These are phyloP conservation scores for Calonectria pteridis DNA, from an alignment of 2,329 filamentous ascomycete genomes.

Conservation along the genomic window DNA sequence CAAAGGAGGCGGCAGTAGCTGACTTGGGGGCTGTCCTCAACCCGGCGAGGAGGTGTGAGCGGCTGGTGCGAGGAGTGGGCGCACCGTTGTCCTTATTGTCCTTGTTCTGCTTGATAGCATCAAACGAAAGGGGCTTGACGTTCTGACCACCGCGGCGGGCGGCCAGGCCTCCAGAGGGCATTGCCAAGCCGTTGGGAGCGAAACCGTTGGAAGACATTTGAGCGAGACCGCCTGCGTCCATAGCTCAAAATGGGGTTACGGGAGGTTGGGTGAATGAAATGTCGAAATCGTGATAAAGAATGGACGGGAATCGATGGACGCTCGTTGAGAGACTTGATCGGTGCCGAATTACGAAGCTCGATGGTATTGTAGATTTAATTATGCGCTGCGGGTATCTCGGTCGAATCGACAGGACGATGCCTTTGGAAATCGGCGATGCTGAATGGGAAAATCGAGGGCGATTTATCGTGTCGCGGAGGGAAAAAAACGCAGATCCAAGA, in stretches of 20 bases:
- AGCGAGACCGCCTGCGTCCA: conserved; percentile 99
- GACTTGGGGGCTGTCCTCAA: conserved; percentile 95
- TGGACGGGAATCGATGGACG: conserved; percentile 37
- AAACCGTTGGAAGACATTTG: conserved; percentile 96
- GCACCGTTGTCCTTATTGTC: conserved; percentile 75
- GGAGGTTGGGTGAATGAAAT: conserved; percentile 19
- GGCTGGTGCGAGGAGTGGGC: conserved; percentile 91
- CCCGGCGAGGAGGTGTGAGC: conserved; percentile 93
- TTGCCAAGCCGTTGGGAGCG: conserved; percentile 77
- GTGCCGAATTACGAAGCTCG: conserved; percentile 39
- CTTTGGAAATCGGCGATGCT: conserved; percentile 33
- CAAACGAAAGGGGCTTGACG: conserved; percentile 90
- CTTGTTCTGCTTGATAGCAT: conserved; percentile 76
- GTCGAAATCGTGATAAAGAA: conserved; percentile 30
- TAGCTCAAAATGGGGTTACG: conserved; percentile 57
- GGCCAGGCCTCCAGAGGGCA: conserved; percentile 84
- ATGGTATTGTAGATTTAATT: conserved; percentile 36
- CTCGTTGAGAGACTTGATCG: conserved; percentile 32
- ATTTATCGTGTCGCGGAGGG: conserved; percentile 29
- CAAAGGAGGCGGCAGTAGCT: conserved; percentile 77
- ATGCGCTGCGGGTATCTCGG: conserved; percentile 42
- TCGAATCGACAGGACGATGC: conserved; percentile 36
- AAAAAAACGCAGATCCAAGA: conserved; percentile 45
- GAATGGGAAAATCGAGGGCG: conserved; percentile 33
- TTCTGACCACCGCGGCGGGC: conserved; percentile 86